Evolutionary conservation across 2,329 filamentous ascomycete species (phyloP).

Genomic region (Monilinia polystroma): DNA sequence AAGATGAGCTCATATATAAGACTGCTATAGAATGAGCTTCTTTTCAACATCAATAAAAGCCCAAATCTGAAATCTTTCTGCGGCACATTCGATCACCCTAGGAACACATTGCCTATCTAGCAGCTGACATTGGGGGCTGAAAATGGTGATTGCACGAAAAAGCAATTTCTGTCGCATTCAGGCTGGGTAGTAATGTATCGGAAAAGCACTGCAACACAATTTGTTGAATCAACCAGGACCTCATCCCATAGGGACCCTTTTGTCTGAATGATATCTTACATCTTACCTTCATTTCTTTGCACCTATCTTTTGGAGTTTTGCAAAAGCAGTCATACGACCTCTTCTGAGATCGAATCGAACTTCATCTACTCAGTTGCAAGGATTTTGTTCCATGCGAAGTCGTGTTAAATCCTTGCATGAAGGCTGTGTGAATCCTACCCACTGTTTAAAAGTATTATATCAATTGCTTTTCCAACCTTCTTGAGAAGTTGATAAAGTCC

Average conservation of each 20-base stretch:
- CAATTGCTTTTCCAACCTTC: no score
- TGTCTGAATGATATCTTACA: conserved; percentile 13
- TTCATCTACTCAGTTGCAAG: not conserved
- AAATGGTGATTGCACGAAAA: not conserved
- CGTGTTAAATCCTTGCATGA: conserved; percentile 8
- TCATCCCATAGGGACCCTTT: not conserved
- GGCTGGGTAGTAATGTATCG: not conserved
- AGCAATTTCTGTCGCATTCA: conserved; percentile 1
- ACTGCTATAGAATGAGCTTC: not conserved
- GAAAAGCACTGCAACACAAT: not conserved
- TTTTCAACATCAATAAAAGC: not conserved
- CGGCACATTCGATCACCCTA: not conserved
- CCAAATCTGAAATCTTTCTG: not conserved
- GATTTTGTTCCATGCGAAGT: conserved; percentile 9
- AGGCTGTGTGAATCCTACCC: conserved; percentile 10
- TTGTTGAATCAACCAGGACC: not conserved
- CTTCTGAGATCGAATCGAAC: conserved; percentile 11
- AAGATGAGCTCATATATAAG: not conserved
- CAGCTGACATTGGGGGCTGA: not conserved
- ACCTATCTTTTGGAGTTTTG: not conserved
- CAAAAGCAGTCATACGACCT: conserved; percentile 12
- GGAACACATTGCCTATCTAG: no score
- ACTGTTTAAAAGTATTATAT: conserved; percentile 4
- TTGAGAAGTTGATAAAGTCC: not conserved
- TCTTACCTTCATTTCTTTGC: conserved; percentile 6